phyloP scores from a whole-genome alignment of 2,329 filamentous ascomycete genomes.

The Tetracladium maxilliforme region DNA sequence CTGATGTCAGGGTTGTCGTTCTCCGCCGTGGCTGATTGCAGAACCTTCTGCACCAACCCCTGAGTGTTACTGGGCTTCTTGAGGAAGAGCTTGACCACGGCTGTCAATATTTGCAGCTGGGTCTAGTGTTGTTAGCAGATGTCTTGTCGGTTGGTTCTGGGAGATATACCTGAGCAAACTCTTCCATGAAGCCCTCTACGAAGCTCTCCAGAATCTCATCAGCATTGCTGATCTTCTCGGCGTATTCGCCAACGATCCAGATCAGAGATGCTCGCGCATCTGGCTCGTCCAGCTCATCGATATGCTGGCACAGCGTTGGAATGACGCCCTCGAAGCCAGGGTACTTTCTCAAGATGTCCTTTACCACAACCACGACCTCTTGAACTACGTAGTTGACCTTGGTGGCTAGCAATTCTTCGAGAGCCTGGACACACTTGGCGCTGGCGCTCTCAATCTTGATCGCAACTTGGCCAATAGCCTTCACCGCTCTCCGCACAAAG shows the following conservation, averaged over 20 bases:
- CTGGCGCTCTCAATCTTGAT: slow-evolving; percentile 96
- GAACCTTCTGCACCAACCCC: slow-evolving; percentile 80
- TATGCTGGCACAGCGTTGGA: slow-evolving; percentile 87
- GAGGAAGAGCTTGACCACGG: slow-evolving; percentile 92
- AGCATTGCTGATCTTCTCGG: slow-evolving; percentile 98
- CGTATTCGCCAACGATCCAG: slow-evolving; percentile 98
- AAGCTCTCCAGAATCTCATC: slow-evolving; percentile 85
- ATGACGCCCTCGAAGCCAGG: slow-evolving; percentile 97
- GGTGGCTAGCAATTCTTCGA: slow-evolving; percentile 87
- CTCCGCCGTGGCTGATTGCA: slow-evolving; percentile 83
- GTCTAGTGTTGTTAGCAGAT: slow-evolving; percentile 38
- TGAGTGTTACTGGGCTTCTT: slow-evolving; percentile 93
- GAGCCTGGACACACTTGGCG: slow-evolving; percentile 87
- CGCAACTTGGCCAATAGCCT: slow-evolving; percentile 92
- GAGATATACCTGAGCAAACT: slow-evolving; percentile 70
- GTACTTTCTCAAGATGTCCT: slow-evolving; percentile 95
- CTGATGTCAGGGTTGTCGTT: slow-evolving; percentile 97
- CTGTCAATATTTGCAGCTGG: slow-evolving; percentile 94
- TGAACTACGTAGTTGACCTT: slow-evolving; percentile 99
- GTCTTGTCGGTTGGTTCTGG: not conserved
- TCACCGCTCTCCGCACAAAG: slow-evolving; percentile 85
- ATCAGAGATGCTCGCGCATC: slow-evolving; percentile 82
- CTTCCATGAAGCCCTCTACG: slow-evolving; percentile 87
- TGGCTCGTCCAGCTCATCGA: slow-evolving; percentile 92
- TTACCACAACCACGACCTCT: slow-evolving; percentile 97